phyloP scores from a whole-genome alignment of 345 rosid genomes.

The Eucalyptus victrix region DNA sequence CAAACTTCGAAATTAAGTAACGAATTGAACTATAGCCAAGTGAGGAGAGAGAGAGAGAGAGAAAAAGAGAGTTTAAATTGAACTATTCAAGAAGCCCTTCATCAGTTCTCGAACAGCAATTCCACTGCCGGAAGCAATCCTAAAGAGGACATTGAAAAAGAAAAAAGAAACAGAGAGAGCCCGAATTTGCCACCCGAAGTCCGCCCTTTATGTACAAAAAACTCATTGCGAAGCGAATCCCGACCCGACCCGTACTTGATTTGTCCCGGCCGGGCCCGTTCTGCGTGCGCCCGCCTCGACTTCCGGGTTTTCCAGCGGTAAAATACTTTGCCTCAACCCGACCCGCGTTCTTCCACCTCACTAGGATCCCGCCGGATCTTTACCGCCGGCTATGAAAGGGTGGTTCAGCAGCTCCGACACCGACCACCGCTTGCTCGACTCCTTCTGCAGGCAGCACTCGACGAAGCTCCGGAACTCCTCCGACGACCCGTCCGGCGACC shows the following conservation, averaged over 20 bases:
- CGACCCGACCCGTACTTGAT: background rate
- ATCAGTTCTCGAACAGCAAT: background rate
- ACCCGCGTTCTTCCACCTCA: background rate
- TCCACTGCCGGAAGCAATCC: background rate
- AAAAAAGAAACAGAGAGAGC: background rate
- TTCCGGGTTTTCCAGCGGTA: background rate
- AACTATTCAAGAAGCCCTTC: background rate
- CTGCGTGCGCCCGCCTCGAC: background rate
- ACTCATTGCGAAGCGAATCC: background rate
- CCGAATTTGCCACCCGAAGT: background rate
- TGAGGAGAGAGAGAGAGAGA: background rate
- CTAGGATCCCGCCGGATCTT: background rate
- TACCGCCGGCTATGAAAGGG: conserved; percentile 35
- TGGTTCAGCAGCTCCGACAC: conserved; percentile 53
- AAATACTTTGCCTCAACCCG: background rate
- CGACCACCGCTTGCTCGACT: conserved; percentile 62
- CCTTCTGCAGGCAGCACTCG: conserved; percentile 74
- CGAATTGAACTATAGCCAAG: background rate
- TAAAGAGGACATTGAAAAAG: background rate
- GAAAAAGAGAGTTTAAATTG: background rate
- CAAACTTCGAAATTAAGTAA: background rate
- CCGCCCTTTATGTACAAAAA: background rate
- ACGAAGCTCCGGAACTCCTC: conserved; percentile 60
- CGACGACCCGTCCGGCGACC: conserved; percentile 39
- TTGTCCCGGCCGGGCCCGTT: background rate